Evolutionary conservation across 73 alveolate species (phyloP), one percentile per base, ranked within the genome.

Genomic region (Durusdinium trenchii): DNA sequence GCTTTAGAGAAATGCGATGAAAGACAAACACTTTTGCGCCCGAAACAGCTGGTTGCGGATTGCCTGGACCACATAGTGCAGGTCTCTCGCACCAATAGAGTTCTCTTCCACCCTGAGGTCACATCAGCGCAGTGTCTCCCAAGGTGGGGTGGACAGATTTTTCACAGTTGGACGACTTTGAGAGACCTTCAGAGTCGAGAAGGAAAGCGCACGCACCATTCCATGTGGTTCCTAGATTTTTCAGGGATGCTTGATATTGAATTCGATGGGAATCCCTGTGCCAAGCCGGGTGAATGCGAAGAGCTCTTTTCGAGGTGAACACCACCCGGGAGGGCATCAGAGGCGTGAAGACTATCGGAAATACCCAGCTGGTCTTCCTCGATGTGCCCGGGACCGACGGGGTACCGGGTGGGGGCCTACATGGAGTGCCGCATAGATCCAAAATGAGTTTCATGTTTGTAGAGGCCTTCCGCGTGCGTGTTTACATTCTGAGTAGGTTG

Each of bases 81-180:
- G n/a, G n/a, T n/a, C n/a, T n/a, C n/a, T n/a, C n/a, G n/a, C n/a
- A n/a, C n/a, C n/a, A n/a, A n/a, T n/a, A n/a, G n/a, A n/a, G n/a
- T n/a, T n/a, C n/a, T n/a, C n/a, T n/a, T n/a, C n/a, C n/a, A n/a
- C n/a, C 26, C 43, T 36, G 45, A 89, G 96, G 82, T 45, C 86
- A 84, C 45, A 92, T 92, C 62, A 71, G 90, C 64, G 98, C 98
- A 71, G 98, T 92, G 98, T 92, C 98, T 81, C 98, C 98, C 32
- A 92, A 92, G 98, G 96, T 51, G n/a, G 91, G 23, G 32, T 23
- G 9, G 52, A 32, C 45, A 23, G 43, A 35, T 28, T 42, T 76
- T 38, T 40, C 16, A 12, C 6, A 16, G 10, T 5, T 76, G 61
- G 86, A 5, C 32, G 9, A 6, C 43, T 36, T 43, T 43, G 36